Evolutionary conservation across 768 basidiomycete species (phyloP), one percentile per base, ranked within the genome.

Genomic region (Pholiota microspora): DNA sequence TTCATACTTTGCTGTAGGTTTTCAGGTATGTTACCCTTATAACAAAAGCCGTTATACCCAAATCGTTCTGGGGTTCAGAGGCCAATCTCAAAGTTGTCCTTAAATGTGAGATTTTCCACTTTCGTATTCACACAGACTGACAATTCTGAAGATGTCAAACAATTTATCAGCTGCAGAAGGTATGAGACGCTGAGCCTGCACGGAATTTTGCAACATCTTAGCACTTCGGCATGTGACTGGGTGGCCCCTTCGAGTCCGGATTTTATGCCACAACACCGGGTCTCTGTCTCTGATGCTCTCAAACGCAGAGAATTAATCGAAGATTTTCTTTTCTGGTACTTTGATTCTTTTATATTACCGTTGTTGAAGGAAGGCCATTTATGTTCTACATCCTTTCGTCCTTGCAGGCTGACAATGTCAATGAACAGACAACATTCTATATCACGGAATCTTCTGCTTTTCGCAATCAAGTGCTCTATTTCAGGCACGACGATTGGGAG

Each of bases 401-500:
- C 3, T 15, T 15, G 23, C 32, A 23, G 9, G n/a, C 15, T 7
- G 25, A 8, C 32, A 52, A 31, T 54, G 18, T 44, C 32, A 7
- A 23, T 51, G 18, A 21, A 9, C 18, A 98, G 95, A 92, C 92
- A 2, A 86, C 87, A 0, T 99, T 97, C 71, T 98, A 98, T 69
- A 78, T 94, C 40, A 98, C 97, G 0, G 92, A 98, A 59, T 92
- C 95, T 0, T 86, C 89, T 16, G 89, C 87, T 6, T 92, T 86
- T 62, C 79, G 88, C 35, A 89, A 94, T 56, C 82, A 83, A 40
- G 79, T 95, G 1, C 73, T 98, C 0, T 99, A 95, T 66, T 98
- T 97, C 68, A 83, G 92, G 9, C 94, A 98, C 51, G 93, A 96
- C 49, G 94, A 96, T 61, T 99, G 96, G 97, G 75, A 79, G n/a